phyloP scores from a whole-genome alignment of 179 eudicot species.

The Actinidia arguta region DNA sequence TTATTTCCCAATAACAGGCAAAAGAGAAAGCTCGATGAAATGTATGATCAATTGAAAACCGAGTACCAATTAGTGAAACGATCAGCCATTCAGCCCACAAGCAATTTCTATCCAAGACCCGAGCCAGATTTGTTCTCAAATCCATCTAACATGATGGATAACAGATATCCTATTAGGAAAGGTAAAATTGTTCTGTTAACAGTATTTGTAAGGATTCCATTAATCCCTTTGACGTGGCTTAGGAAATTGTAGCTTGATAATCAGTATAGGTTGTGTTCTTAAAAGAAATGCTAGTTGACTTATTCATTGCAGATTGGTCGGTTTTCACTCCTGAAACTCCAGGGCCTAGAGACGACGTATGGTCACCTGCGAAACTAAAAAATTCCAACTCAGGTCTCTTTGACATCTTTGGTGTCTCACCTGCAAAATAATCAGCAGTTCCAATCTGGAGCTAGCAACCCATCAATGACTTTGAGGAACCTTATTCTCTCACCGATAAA shows the following conservation, averaged over 20 bases:
- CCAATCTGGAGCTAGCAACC: constrained; percentile 64
- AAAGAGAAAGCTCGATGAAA: constrained; percentile 96
- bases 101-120: constrained; percentile 65
- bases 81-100: constrained; percentile 84
- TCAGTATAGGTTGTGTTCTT: constrained; percentile 7
- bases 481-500: constrained; percentile 85
- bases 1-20: constrained; percentile 59
- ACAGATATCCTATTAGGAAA: constrained; percentile 71
- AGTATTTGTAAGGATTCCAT: not conserved
- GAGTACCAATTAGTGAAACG: constrained; percentile 80
- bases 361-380: constrained; percentile 79
- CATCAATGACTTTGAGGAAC: constrained; percentile 80
- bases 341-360: constrained; percentile 88
- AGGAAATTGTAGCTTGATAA: not conserved
- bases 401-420: constrained; percentile 72
- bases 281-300: constrained; percentile 76
- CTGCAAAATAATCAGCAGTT: constrained; percentile 52
- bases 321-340: constrained; percentile 94
- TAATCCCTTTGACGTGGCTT: not conserved
- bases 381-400: constrained; percentile 72
- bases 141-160: constrained; percentile 73
- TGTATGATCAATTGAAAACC: constrained; percentile 93
- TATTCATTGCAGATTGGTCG: constrained; percentile 86
- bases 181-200: constrained; percentile 54
- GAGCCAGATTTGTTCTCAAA: constrained; percentile 84